Base-by-base conservation (phyloP, 2,329 filamentous ascomycete species). In the Alternaria arborescens region DNA sequence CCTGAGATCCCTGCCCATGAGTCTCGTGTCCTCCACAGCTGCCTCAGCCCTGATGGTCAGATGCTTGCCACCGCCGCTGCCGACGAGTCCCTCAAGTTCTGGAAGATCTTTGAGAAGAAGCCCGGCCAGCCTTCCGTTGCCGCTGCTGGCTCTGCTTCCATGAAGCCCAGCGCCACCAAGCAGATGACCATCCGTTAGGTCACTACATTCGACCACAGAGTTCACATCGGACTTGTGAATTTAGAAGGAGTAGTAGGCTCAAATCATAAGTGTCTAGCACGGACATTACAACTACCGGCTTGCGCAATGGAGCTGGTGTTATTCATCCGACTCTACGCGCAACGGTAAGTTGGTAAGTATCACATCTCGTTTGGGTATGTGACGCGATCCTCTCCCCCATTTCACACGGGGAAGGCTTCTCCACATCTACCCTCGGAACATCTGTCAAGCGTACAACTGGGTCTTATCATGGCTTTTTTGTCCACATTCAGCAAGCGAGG, bases 41-140 rank as follows among this genome's bases (percentile, higher is more conserved):
- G 92, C 78, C 88, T 99, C 71, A 97, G 93, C 83, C 95, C 95
- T 3, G 95, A 99, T 75, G 95, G 95, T 53, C 95, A 99, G 84
- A 97, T 97, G 89, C 88, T 99, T 57, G 95, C 95, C 52, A 99
- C 95, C 52, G 94, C 95, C 62, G 90, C 94, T 71, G 94, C 94
- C 38, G 95, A 99, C 74, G 95, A 99, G 85, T 94, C 91, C 77
- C 86, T 99, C 80, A 99, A 99, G 84, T 99, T 99, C 86, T 99
- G 95, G 95, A 99, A 99, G 89, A 87, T 99, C 72, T 99, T 99
- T 76, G 95, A 99, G 87, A 97, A 97, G 88, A 98, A 97, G 88
- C 85, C 94, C 18, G 93, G 93, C 60, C 83, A 87, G 62, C 87
- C 89, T 52, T 87, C 88, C 50, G 77, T 85, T 32, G 84, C 89